Base-by-base conservation (phyloP, 148 eudicot genomes). In the Polygonum maritimum region DNA sequence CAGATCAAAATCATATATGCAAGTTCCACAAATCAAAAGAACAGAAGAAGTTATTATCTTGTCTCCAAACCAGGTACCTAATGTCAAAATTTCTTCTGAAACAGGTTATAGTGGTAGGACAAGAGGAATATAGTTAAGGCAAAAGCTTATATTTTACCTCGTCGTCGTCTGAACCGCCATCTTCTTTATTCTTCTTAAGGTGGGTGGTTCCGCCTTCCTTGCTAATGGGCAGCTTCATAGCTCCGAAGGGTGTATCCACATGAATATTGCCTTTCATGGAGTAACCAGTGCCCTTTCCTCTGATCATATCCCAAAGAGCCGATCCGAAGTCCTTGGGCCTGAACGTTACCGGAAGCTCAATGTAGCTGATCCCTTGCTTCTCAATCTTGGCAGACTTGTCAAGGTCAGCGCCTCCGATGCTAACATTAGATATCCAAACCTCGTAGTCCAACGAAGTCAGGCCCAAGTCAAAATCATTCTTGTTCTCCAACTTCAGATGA, bases 271-370 rank as follows among this genome's bases (percentile, higher is more conserved):
- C 98, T 81, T 92, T 92, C 89, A 94, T 90, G 77, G 88, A 14
- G 79, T 94, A 94, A 33, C 97, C 96, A 78, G 94, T 90, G 5
- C 94, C 97, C 80, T 75, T 90, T 74, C 99, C 97, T 79, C 97
- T 86, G 9, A 95, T 95, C 91, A 95, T 90, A 78, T 92, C 96
- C 97, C 99, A 95, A 58, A 95, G 82, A 57, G 94, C 94, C 45
- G 96, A 90, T n/a, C 97, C 96, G 79, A 85, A 89, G 21, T 92
- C 94, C 86, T 92, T 95, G 11, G 99, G 97, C 83, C 88, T 89
- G 76, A 95, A 95, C 45, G 92, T 88, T 74, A 95, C 82, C 0
- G 99, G 99, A 83, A 92, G 80, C 12, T 92, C 79, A 45, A 95
- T 75, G 65, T 78, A 77, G 57, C 82, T 81, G 39, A 86, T 78